Conservation (phyloP, 2,329 filamentous ascomycete genomes). For the Xylariaceae sp. region DNA sequence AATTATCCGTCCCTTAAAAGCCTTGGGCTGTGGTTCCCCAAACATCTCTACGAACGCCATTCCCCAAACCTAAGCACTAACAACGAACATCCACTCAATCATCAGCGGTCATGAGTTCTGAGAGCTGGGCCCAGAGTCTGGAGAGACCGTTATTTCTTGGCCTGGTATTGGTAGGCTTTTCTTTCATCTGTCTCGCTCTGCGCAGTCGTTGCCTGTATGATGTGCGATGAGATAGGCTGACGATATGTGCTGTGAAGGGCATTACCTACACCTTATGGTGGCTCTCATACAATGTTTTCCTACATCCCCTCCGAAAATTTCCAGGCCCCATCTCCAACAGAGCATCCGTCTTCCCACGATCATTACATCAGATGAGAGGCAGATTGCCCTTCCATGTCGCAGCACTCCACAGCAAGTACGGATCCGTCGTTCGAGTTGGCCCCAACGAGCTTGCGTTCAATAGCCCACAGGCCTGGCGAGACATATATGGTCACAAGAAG, state of each 20-base stretch:
- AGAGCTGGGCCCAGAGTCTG: too few species aligned
- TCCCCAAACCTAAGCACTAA: too few species aligned
- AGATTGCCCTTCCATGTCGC: slow-evolving; percentile 17
- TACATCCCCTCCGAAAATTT: slow-evolving; percentile 27
- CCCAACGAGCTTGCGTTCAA: slow-evolving; percentile 40
- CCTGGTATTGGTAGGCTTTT: too few species aligned
- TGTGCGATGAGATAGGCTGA: too few species aligned
- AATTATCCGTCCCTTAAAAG: too few species aligned
- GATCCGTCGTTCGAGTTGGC: slow-evolving; percentile 37
- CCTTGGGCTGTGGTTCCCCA: too few species aligned
- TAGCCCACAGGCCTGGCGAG: slow-evolving; percentile 35
- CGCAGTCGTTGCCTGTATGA: too few species aligned
- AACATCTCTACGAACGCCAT: too few species aligned
- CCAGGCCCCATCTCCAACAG: slow-evolving; percentile 27
- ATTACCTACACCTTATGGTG: slow-evolving; percentile 6
- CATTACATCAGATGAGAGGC: slow-evolving; percentile 15
- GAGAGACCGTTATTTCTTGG: too few species aligned
- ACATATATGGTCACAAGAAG: slow-evolving; percentile 37
- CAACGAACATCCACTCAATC: too few species aligned
- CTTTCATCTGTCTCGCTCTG: too few species aligned
- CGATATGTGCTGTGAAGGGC: slow-evolving; percentile 2
- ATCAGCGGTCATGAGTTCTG: too few species aligned
- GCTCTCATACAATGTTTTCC: slow-evolving; percentile 17
- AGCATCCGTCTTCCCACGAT: slow-evolving; percentile 18
- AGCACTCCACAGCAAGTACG: slow-evolving; percentile 35